Conservation (phyloP, 1,284 basidiomycete genomes). For the Rhodotorula sp. region DNA sequence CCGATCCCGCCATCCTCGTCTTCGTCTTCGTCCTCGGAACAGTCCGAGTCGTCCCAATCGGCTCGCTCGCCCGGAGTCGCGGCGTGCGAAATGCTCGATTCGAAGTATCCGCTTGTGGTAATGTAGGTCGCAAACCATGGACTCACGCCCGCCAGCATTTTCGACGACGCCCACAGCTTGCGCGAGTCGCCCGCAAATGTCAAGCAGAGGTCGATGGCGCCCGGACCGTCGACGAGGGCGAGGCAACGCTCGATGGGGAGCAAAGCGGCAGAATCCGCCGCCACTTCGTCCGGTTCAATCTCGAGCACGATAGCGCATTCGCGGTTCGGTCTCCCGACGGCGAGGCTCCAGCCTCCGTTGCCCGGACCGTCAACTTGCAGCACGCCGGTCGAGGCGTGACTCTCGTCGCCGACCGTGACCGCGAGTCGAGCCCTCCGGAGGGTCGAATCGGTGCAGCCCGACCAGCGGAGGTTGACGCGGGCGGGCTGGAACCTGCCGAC, state of each 20-base stretch:
- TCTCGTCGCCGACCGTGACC: slow-evolving; percentile 1
- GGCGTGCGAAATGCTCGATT: background rate
- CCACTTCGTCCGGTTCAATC: background rate
- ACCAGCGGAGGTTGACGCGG: slow-evolving; percentile 3
- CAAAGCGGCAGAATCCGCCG: background rate
- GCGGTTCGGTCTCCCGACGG: background rate
- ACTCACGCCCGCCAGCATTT: slow-evolving; percentile 2
- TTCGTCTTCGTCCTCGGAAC: slow-evolving; percentile 11
- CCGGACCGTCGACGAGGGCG: slow-evolving; percentile 9
- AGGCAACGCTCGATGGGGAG: background rate
- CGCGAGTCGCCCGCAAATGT: slow-evolving; percentile 10
- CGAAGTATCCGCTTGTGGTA: slow-evolving; percentile 2
- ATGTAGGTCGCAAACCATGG: slow-evolving; percentile 21
- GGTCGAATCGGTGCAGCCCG: background rate
- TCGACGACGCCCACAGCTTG: slow-evolving; percentile 13
- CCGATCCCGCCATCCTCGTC: background rate
- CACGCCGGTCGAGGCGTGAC: background rate
- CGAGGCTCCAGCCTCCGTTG: slow-evolving; percentile 2
- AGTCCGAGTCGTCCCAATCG: slow-evolving; percentile 18
- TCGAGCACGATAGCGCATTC: slow-evolving; percentile 6
- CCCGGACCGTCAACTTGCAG: background rate
- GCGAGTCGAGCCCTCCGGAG: background rate
- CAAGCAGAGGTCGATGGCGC: slow-evolving; percentile 20
- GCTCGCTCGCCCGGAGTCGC: background rate
- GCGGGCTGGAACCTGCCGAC: background rate